Evolutionary conservation across 441 rosid species (phyloP).

Genomic region (Corymbia citriodora): DNA sequence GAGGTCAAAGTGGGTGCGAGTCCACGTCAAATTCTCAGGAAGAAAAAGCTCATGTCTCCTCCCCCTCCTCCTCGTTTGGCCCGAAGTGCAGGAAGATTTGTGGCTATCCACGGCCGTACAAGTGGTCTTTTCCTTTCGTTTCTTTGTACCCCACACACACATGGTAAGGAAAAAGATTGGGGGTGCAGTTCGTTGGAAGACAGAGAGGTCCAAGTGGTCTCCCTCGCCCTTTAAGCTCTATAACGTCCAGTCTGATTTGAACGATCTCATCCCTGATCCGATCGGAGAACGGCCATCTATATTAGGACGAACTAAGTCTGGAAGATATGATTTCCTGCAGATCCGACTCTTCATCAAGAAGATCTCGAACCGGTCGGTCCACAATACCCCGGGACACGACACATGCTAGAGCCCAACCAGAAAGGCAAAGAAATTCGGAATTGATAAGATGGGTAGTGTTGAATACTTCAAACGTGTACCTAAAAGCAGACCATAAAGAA

Average conservation of each 20-base stretch:
- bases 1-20: not conserved
- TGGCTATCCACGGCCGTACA: not conserved
- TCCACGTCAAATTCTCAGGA: not conserved
- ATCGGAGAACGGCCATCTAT: not conserved
- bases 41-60: not conserved
- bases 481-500: not conserved
- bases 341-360: not conserved
- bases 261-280: not conserved
- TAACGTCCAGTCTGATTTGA: not conserved
- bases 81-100: not conserved
- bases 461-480: not conserved
- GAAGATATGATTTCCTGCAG: not conserved
- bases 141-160: not conserved
- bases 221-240: not conserved
- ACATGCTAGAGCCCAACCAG: not conserved
- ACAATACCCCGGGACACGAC: not conserved
- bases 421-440: not conserved
- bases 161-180: not conserved
- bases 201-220: not conserved
- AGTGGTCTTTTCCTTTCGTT: not conserved
- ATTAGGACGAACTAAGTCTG: not conserved
- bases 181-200: not conserved
- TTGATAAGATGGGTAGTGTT: not conserved
- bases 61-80: not conserved
- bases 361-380: not conserved